Conservation (phyloP, 164 flowering plant genomes). For the Brasenia schreberi region DNA sequence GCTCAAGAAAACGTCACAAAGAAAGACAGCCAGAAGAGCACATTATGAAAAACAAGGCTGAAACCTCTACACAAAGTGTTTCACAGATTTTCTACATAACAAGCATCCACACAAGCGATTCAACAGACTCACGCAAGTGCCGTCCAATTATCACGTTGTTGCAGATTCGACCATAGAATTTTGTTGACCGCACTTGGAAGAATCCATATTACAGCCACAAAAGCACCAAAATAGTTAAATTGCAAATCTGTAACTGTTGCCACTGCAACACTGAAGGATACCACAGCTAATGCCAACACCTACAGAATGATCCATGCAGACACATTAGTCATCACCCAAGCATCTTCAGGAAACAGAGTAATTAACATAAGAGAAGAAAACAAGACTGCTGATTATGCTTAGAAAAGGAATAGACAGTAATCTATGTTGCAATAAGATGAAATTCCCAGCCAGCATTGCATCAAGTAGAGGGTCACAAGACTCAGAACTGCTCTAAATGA, state of each 20-base stretch:
- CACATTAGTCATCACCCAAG: background rate
- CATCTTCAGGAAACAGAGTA: background rate
- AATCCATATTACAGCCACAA: conserved; percentile 63
- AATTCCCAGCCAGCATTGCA: too few relatives aligned
- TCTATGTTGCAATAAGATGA: background rate
- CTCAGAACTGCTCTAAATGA: too few relatives aligned
- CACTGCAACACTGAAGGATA: conserved; percentile 69
- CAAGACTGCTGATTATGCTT: background rate
- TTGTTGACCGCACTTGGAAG: conserved; percentile 75
- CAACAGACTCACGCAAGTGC: conserved; percentile 55
- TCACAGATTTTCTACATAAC: too few relatives aligned
- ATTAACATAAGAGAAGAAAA: background rate
- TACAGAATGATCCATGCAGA: conserved; percentile 13
- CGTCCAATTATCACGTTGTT: conserved; percentile 74
- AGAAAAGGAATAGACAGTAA: background rate
- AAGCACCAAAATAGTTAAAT: conserved; percentile 65
- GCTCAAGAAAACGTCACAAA: conserved; percentile 2
- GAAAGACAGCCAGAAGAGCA: background rate
- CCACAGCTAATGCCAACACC: conserved; percentile 52
- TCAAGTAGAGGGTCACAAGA: too few relatives aligned
- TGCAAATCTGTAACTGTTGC: conserved; percentile 81
- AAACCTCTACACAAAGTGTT: too few relatives aligned
- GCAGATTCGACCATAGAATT: conserved; percentile 75
- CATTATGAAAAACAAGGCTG: background rate
- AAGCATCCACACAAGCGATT: background rate